These are phyloP conservation scores for Fusarium torulosum DNA, from an alignment of 2,329 filamentous ascomycete genomes.

Conservation along the genomic window DNA sequence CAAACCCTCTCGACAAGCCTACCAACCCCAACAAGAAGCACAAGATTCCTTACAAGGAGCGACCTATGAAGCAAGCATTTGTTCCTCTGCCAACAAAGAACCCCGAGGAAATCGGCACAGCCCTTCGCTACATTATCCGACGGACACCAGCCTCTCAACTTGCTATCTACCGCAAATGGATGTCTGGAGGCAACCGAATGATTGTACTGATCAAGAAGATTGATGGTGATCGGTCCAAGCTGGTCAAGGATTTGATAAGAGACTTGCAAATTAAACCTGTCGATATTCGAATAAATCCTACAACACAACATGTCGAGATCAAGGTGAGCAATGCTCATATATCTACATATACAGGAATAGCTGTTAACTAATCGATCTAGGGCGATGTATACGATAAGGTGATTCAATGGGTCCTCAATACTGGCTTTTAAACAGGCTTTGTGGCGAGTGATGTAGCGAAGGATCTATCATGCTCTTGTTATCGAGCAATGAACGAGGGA, in stretches of 20 bases:
- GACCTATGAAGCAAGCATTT: constrained; percentile 45
- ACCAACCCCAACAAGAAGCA: constrained; percentile 45
- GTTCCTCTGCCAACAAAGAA: constrained; percentile 51
- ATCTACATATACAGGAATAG: background rate
- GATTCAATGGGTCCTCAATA: constrained; percentile 51
- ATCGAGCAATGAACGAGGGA: constrained; percentile 7
- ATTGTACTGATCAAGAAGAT: constrained; percentile 83
- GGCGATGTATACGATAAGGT: constrained; percentile 51
- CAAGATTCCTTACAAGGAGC: constrained; percentile 46
- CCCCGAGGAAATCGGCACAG: constrained; percentile 46
- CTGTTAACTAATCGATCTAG: constrained; percentile 42
- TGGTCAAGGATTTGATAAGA: constrained; percentile 73
- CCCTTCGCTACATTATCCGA: constrained; percentile 73
- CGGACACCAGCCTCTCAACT: constrained; percentile 79
- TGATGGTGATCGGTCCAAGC: constrained; percentile 74
- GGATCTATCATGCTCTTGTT: background rate
- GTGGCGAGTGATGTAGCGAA: background rate
- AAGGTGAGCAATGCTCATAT: constrained; percentile 66
- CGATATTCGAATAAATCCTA: constrained; percentile 65
- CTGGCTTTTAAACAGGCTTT: constrained; percentile 51
- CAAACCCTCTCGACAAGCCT: constrained; percentile 37
- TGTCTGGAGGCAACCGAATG: constrained; percentile 80
- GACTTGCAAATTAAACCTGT: constrained; percentile 69
- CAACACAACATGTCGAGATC: constrained; percentile 80
- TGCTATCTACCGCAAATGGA: constrained; percentile 80